Evolutionary conservation across 768 basidiomycete species (phyloP), one percentile per base, ranked within the genome.

Genomic region (Cantharellus anzutake): DNA sequence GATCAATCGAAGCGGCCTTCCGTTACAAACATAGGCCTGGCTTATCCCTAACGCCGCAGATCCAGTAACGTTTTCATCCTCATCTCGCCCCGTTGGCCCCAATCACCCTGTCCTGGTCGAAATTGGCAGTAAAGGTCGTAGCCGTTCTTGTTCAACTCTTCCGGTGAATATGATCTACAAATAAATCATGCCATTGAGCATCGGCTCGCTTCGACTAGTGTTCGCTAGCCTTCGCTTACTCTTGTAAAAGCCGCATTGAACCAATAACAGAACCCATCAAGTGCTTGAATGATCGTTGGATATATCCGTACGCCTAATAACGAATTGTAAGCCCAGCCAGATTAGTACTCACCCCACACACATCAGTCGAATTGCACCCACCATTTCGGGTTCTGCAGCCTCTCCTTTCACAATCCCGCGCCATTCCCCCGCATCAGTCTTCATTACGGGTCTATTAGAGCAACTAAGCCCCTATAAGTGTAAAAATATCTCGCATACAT

Each of bases 61-160:
- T 67, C 76, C 40, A 97, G 73, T 56, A 98, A 84, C 40, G 67
- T 79, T 48, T 75, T 74, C 66, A 85, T 87, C 42, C 75, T 75
- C 37, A 96, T 73, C 64, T 87, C 81, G 2, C 79, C 44, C 29
- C 44, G 44, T 48, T 48, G 44, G 44, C 44, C 44, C 44, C 44
- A 48, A 11, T 48, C 44, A 29, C 44, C 81, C 0, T 81, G 82
- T 7, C 75, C 74, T 5, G 93, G 93, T 60, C 93, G 81, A 69
- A 97, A 96, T 16, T 86, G 83, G 35, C 81, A 78, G 68, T 97
- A 98, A 50, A 98, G 73, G 20, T 75, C 71, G 73, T 85, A 92
- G 4, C 84, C 94, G 60, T 75, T 72, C 53, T 67, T 68, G 65
- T 83, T 84, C 20, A 89, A 73, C 57, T 84, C 80, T 51, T 75